A percentile compares a stretch with the other conserved stretches of the same genome.
phyloP scores from a whole-genome alignment of 2,329 filamentous ascomycete species.

The Bipolaris sorokiniana region DNA sequence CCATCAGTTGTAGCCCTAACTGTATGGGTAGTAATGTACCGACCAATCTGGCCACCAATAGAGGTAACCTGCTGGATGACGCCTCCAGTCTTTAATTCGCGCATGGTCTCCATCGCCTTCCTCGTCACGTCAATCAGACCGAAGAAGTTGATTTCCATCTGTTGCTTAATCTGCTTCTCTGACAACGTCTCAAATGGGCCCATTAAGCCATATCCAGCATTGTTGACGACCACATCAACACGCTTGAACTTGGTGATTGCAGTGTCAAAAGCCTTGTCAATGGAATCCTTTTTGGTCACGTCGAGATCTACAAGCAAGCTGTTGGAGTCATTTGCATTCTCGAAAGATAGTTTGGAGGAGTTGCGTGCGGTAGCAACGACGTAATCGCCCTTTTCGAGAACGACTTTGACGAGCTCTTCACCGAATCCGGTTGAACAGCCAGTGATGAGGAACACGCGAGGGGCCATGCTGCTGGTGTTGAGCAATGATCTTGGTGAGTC shows the following conservation, averaged over 20 bases:
- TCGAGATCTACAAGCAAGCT: constrained; percentile 60
- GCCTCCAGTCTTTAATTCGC: constrained; percentile 58
- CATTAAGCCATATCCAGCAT: constrained; percentile 64
- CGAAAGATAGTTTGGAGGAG: constrained; percentile 50
- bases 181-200: constrained; percentile 61
- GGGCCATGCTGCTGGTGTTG: constrained; percentile 41
- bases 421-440: constrained; percentile 57
- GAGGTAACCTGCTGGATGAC: constrained; percentile 63
- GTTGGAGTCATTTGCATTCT: constrained; percentile 54
- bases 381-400: constrained; percentile 52
- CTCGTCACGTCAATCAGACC: constrained; percentile 62
- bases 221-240: constrained; percentile 67
- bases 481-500: neutral
- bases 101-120: constrained; percentile 53
- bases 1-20: neutral
- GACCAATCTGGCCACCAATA: constrained; percentile 57
- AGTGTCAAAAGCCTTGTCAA: constrained; percentile 55
- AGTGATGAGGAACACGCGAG: constrained; percentile 56
- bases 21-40: constrained; percentile 2
- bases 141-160: constrained; percentile 67
- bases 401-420: constrained; percentile 52
- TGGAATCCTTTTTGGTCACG: constrained; percentile 56
- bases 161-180: constrained; percentile 56
- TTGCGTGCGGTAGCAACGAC: constrained; percentile 56
- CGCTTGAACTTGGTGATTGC: constrained; percentile 59